A percentile compares a stretch with the other conserved stretches of the same genome.
Evolutionary conservation across 2,329 filamentous ascomycete species (phyloP).

Genomic region (Paraphoma sp.): DNA sequence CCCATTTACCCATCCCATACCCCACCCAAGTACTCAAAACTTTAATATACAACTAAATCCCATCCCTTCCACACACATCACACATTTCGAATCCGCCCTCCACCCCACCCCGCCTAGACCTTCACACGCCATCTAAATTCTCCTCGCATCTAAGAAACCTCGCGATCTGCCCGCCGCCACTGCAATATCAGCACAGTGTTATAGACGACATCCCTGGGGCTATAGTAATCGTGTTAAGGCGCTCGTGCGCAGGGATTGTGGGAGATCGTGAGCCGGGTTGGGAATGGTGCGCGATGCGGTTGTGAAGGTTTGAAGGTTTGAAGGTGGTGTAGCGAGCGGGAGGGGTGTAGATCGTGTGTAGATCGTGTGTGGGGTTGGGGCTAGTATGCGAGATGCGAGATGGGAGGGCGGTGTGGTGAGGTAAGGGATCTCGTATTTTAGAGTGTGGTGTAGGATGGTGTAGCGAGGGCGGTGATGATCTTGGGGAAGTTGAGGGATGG

Average conservation of each 20-base stretch:
- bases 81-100: no score
- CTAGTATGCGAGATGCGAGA: background rate
- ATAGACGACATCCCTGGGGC: slow-evolving; percentile 3
- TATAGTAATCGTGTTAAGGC: background rate
- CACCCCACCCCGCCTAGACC: background rate
- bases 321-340: background rate
- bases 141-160: background rate
- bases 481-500: no score
- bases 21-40: no score
- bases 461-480: no score
- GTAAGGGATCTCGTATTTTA: no score
- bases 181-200: slow-evolving; percentile 4
- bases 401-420: background rate
- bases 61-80: no score
- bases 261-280: background rate
- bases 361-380: background rate
- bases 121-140: background rate
- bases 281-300: background rate
- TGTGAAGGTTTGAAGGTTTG: background rate
- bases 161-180: background rate
- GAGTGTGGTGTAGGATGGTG: no score
- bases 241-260: background rate
- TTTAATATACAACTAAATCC: no score
- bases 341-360: background rate
- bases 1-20: background rate